Conservation (phyloP, 1,284 basidiomycete genomes). For the Tylopilus sp. region DNA sequence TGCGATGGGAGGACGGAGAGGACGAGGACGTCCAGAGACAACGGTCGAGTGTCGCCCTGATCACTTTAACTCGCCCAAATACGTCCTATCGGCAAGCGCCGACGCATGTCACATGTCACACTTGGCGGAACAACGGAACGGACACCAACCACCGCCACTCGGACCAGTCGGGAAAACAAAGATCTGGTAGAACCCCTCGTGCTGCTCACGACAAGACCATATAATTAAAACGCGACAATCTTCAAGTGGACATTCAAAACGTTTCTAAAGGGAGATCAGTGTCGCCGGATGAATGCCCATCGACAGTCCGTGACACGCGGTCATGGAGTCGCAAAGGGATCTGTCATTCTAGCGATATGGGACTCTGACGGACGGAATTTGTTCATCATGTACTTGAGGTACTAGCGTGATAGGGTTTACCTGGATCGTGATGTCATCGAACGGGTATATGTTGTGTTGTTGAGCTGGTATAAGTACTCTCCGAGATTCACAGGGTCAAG, state of each 20-base stretch:
- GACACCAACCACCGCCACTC: constrained; percentile 1
- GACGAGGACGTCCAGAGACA: constrained; percentile 15
- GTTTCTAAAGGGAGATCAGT: constrained; percentile 1
- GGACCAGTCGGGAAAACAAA: too few species aligned
- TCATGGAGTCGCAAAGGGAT: constrained; percentile 6
- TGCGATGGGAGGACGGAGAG: constrained; percentile 15
- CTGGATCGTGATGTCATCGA: constrained; percentile 19
- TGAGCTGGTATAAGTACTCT: neutral
- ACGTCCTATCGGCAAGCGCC: constrained; percentile 31
- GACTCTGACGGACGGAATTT: constrained; percentile 17
- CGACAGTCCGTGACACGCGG: constrained; percentile 6
- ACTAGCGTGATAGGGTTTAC: neutral
- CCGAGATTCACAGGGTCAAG: constrained; percentile 1
- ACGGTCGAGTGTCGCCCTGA: constrained; percentile 39
- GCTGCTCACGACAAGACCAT: too few species aligned
- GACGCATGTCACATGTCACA: constrained; percentile 25
- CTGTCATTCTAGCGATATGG: constrained; percentile 15
- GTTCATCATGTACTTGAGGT: neutral
- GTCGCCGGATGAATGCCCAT: constrained; percentile 10
- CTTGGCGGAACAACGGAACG: constrained; percentile 24
- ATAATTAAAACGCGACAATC: constrained; percentile 1
- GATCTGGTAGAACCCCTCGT: too few species aligned
- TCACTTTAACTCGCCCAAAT: constrained; percentile 44
- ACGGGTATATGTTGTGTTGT: constrained; percentile 13
- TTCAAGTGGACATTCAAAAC: too few species aligned